Percentiles rank a stretch among this genome's conserved stretches.
phyloP scores from a whole-genome alignment of 805 yeast genomes.

The Yueomyces sp. region DNA sequence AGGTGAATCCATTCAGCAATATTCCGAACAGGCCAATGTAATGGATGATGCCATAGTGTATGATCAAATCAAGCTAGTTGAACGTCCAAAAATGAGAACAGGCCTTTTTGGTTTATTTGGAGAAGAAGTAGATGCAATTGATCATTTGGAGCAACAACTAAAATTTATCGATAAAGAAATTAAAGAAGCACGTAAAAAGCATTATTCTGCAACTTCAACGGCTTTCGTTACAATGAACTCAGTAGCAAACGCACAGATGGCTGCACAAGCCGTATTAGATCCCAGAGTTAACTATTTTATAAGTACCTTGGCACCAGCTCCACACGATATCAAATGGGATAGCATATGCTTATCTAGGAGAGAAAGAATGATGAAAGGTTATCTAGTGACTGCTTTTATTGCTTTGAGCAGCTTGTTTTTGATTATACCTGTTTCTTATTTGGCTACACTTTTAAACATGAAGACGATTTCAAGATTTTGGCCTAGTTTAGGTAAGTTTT shows the following conservation, averaged over 20 bases:
- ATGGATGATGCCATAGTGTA: constrained; percentile 13
- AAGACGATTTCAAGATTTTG: constrained; percentile 68
- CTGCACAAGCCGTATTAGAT: constrained; percentile 89
- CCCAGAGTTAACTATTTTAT: constrained; percentile 77
- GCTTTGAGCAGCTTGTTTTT: constrained; percentile 50
- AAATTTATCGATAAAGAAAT: constrained; percentile 63
- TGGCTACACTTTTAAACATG: constrained; percentile 70
- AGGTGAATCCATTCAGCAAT: not conserved
- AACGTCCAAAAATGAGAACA: constrained; percentile 49
- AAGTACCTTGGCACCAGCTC: constrained; percentile 85
- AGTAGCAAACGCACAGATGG: constrained; percentile 91
- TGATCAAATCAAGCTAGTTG: constrained; percentile 19
- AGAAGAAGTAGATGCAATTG: constrained; percentile 65
- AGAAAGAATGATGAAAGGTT: constrained; percentile 48
- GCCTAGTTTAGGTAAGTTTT: constrained; percentile 65
- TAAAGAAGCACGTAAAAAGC: constrained; percentile 44
- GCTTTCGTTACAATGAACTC: constrained; percentile 93
- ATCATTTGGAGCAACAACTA: constrained; percentile 55
- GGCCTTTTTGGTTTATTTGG: constrained; percentile 59
- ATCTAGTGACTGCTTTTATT: constrained; percentile 27
- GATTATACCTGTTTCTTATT: constrained; percentile 70
- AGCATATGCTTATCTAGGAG: constrained; percentile 69
- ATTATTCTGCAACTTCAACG: constrained; percentile 73
- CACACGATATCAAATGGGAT: constrained; percentile 89
- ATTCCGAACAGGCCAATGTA: not conserved